These are phyloP conservation scores for Leccinum imitatum DNA, from an alignment of 768 basidiomycete species.

Conservation along the genomic window DNA sequence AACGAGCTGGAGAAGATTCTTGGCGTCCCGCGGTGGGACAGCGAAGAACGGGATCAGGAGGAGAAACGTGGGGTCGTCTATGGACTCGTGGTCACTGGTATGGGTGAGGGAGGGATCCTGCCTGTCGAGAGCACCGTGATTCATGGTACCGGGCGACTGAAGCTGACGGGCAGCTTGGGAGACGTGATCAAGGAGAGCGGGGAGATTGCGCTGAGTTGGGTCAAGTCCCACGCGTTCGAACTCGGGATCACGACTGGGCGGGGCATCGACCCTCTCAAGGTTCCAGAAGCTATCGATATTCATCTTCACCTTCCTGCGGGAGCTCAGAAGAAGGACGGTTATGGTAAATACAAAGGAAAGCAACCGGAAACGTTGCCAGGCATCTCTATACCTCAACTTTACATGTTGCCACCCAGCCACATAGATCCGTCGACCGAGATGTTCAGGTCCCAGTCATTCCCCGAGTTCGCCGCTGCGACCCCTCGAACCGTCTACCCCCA, in stretches of 20 bases:
- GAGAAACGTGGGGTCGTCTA: conserved; percentile 77
- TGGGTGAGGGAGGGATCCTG: conserved; percentile 82
- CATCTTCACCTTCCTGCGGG: conserved; percentile 90
- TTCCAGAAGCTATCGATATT: conserved; percentile 72
- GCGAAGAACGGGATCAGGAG: conserved; percentile 75
- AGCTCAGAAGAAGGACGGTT: conserved; percentile 88
- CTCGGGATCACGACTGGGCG: conserved; percentile 70
- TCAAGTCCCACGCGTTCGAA: conserved; percentile 81
- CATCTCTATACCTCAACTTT: no score
- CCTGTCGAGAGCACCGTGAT: conserved; percentile 82
- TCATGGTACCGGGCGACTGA: conserved; percentile 72
- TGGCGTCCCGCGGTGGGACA: conserved; percentile 78
- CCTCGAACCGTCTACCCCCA: no score
- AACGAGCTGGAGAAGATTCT: conserved; percentile 81
- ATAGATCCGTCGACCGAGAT: no score
- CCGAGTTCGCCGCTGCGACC: no score
- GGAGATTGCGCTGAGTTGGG: conserved; percentile 90
- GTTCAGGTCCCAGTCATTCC: no score
- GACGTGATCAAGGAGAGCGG: conserved; percentile 93
- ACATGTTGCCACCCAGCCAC: no score
- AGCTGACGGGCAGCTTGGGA: conserved; percentile 81
- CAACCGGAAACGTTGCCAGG: no score
- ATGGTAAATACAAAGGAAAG: no score
- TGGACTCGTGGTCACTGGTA: conserved; percentile 84
- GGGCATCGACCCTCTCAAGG: conserved; percentile 71